A percentile compares a stretch with the other conserved stretches of the same genome.
Evolutionary conservation across 148 eudicot genomes (phyloP).

Genomic region (Cornus controversa): DNA sequence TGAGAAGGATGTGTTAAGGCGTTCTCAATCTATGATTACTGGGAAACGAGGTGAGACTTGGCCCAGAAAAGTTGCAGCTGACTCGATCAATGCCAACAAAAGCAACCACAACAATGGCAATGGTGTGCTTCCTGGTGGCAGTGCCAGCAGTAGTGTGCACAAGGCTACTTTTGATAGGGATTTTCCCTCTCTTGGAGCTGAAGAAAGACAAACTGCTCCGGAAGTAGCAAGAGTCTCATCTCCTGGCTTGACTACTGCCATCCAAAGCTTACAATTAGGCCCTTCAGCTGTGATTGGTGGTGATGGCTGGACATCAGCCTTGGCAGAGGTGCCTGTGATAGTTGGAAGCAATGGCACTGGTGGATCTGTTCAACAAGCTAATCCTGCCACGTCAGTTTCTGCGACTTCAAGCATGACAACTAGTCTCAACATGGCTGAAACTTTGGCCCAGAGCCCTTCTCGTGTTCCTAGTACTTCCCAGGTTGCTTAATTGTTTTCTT

Average conservation of each 20-base stretch:
- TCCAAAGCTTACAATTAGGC: slow-evolving; percentile 34
- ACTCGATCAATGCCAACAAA: slow-evolving; percentile 20
- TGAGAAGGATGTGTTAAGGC: slow-evolving; percentile 41
- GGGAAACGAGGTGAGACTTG: slow-evolving; percentile 34
- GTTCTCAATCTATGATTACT: slow-evolving; percentile 39
- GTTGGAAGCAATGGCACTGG: slow-evolving; percentile 27
- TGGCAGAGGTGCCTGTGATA: slow-evolving; percentile 47
- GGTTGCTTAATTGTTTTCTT: slow-evolving; percentile 19
- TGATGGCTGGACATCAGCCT: slow-evolving; percentile 53
- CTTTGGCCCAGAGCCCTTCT: slow-evolving; percentile 43
- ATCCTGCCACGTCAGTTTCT: slow-evolving; percentile 20
- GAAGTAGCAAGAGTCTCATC: slow-evolving; percentile 43
- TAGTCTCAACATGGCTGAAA: slow-evolving; percentile 56
- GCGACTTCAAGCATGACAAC: slow-evolving; percentile 17
- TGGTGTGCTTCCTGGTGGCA: slow-evolving; percentile 16
- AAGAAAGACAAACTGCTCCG: slow-evolving; percentile 27
- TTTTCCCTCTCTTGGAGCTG: slow-evolving; percentile 43
- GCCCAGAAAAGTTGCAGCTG: slow-evolving; percentile 29
- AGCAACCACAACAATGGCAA: slow-evolving; percentile 17
- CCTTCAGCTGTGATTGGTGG: slow-evolving; percentile 27
- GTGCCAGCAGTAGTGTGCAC: slow-evolving; percentile 13
- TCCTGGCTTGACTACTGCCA: slow-evolving; percentile 36
- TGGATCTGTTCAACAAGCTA: slow-evolving; percentile 18
- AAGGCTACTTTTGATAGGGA: slow-evolving; percentile 41
- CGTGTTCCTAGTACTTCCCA: slow-evolving; percentile 38